These are phyloP conservation scores for Coleophoma cylindrospora DNA, from an alignment of 2,329 filamentous ascomycete species.

Conservation along the genomic window DNA sequence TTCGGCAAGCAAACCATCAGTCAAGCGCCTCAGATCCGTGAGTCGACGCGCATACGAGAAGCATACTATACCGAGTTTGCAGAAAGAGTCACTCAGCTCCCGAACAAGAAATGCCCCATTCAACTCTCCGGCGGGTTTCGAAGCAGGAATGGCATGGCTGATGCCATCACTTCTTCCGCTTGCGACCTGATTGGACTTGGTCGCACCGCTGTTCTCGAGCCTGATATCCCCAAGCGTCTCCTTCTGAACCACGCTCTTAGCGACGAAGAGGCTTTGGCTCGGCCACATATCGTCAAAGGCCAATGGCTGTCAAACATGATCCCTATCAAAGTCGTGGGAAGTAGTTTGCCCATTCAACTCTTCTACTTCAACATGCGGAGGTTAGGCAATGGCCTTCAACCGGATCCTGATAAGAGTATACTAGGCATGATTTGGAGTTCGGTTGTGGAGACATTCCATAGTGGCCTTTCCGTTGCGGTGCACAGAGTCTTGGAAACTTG, in stretches of 20 bases:
- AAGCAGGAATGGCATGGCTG: constrained; percentile 6
- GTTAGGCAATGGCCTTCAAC: constrained; percentile 21
- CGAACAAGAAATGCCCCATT: constrained; percentile 3
- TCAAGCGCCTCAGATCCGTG: constrained; percentile 3
- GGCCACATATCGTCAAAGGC: constrained; percentile 23
- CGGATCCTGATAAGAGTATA: constrained; percentile 25
- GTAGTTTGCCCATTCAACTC: constrained; percentile 25
- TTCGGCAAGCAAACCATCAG: neutral
- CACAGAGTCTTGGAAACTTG: neutral
- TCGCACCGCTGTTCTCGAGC: constrained; percentile 6
- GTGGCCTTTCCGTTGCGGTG: neutral
- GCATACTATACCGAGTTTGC: constrained; percentile 9
- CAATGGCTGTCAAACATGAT: constrained; percentile 20
- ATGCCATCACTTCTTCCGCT: constrained; percentile 4
- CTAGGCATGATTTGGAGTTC: constrained; percentile 9
- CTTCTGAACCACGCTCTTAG: constrained; percentile 11
- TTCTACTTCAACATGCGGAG: constrained; percentile 30
- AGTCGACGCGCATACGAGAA: constrained; percentile 8
- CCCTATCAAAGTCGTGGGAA: constrained; percentile 24
- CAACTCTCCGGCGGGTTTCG: constrained; percentile 7
- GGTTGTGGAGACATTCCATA: neutral
- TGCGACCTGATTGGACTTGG: constrained; percentile 9
- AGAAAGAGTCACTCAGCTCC: constrained; percentile 4
- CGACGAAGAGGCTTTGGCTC: constrained; percentile 19
- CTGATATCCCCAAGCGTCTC: constrained; percentile 8